Base-by-base conservation (phyloP, 495 filamentous ascomycete species). In the Letharia lupina region DNA sequence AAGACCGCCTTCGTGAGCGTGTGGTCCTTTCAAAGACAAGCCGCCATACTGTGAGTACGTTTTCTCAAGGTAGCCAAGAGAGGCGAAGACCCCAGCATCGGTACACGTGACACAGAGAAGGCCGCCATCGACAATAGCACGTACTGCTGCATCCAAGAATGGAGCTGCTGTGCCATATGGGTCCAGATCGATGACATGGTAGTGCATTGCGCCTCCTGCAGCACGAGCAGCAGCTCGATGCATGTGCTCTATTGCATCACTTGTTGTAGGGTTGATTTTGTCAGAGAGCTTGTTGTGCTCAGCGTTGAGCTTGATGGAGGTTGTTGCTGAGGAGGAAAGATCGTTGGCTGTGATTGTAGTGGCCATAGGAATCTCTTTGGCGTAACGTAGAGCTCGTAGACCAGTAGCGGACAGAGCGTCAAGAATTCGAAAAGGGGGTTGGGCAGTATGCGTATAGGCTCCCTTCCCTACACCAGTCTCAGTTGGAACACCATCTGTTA, bases 331-430 rank as follows among this genome's bases (percentile, higher is more conserved):
- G 6, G 81, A 74, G 12, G 91, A 90, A 16, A 97, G 78, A 70
- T 99, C 94, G 71, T 98, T 98, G 11, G 93, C 91, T 3, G 91
- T 93, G 45, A 97, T 82, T 13, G 83, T 84, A 10, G 91, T 94
- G 28, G 85, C 81, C 62, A 88, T 87, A 0, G 94, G 90, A 42
- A 99, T 84, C 75, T 99, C 94, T 44, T 90, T 86, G 39, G 90
- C 89, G 77, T 98, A 98, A 57, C 94, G 89, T 44, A 98, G 77
- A 31, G 94, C 94, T 63, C 94, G 89, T 20, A 98, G 83, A 18
- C 95, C 94, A 33, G 93, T 96, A 18, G 94, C 94, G 15, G 95
- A 98, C 37, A 98, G 83, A 6, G 94, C 94, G 76, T 98, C 94
- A 23, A 98, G 86, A 50, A 98, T 93, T 6, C 83, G 87, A 70